These are phyloP conservation scores for Fraxinus americana DNA, from an alignment of 257 asterid species.

Conservation along the genomic window DNA sequence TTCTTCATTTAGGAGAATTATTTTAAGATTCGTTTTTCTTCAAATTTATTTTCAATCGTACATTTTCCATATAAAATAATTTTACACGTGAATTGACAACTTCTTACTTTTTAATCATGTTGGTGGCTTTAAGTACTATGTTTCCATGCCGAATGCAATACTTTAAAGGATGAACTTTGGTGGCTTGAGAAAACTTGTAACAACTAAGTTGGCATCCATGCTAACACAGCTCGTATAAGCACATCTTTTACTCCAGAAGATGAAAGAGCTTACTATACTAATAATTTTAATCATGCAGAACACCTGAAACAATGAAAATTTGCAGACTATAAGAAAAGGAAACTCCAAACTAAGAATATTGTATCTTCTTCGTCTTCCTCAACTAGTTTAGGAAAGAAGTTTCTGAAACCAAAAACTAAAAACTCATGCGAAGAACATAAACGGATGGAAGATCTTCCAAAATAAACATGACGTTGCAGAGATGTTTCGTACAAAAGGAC, in stretches of 20 bases:
- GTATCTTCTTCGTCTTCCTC: background rate
- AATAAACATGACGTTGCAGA: background rate
- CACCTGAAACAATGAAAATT: background rate
- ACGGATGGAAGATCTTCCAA: background rate
- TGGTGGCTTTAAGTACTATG: too few species aligned
- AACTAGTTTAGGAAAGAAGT: slow-evolving; percentile 4
- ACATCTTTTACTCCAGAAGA: too few species aligned
- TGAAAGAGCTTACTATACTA: background rate
- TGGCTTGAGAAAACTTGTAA: too few species aligned
- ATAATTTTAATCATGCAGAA: background rate
- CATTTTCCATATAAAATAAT: too few species aligned
- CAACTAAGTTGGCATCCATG: too few species aligned
- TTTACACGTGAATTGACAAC: too few species aligned
- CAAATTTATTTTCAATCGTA: too few species aligned
- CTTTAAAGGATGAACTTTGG: too few species aligned
- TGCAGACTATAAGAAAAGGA: background rate
- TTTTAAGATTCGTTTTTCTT: too few species aligned
- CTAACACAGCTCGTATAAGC: too few species aligned
- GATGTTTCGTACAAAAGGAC: background rate
- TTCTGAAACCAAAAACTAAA: slow-evolving; percentile 11
- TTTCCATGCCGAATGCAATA: too few species aligned
- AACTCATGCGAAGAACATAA: background rate
- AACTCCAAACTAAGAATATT: background rate
- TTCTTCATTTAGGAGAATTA: background rate
- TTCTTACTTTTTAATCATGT: too few species aligned